Evolutionary conservation across 78 protist species (phyloP).

Genomic region (Protostelium mycophagum): DNA sequence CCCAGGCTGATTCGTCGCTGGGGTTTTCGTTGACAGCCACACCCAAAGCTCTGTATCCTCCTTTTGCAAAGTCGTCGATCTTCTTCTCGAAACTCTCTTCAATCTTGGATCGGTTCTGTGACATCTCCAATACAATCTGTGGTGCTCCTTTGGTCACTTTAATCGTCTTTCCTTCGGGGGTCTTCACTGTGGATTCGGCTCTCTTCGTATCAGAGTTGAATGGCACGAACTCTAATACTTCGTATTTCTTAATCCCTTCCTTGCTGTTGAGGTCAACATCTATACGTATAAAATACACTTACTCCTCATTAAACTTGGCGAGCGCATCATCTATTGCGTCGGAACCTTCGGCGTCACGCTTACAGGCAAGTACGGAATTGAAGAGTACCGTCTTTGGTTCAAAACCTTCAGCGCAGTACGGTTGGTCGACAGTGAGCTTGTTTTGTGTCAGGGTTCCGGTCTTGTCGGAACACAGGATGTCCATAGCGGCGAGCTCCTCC

Average conservation of each 20-base stretch:
- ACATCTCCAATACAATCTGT: slow-evolving; percentile 56
- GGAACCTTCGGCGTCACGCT: slow-evolving; percentile 25
- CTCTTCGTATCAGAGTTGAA: slow-evolving; percentile 78
- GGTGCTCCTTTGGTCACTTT: slow-evolving; percentile 82
- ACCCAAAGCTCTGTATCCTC: slow-evolving; percentile 81
- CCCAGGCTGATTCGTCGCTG: slow-evolving; percentile 53
- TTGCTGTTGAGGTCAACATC: neutral
- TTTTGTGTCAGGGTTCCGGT: slow-evolving; percentile 96
- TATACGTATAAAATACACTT: neutral
- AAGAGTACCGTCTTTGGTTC: slow-evolving; percentile 28
- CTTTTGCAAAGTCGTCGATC: slow-evolving; percentile 62
- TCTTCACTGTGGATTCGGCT: slow-evolving; percentile 31
- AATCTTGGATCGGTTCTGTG: slow-evolving; percentile 42
- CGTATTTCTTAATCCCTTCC: neutral
- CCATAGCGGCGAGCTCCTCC: slow-evolving; percentile 73
- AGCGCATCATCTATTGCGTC: slow-evolving; percentile 77
- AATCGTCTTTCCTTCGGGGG: slow-evolving; percentile 35
- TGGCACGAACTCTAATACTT: slow-evolving; percentile 26
- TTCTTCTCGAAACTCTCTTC: slow-evolving; percentile 14
- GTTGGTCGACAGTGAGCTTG: slow-evolving; percentile 81
- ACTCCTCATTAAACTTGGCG: slow-evolving; percentile 11
- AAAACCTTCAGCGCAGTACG: slow-evolving; percentile 16
- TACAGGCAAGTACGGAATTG: slow-evolving; percentile 42
- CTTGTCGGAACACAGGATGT: slow-evolving; percentile 86
- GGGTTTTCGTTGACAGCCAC: slow-evolving; percentile 36